Conservation (phyloP, 106 monocot genomes). For the Acanthochlamys bracteata region DNA sequence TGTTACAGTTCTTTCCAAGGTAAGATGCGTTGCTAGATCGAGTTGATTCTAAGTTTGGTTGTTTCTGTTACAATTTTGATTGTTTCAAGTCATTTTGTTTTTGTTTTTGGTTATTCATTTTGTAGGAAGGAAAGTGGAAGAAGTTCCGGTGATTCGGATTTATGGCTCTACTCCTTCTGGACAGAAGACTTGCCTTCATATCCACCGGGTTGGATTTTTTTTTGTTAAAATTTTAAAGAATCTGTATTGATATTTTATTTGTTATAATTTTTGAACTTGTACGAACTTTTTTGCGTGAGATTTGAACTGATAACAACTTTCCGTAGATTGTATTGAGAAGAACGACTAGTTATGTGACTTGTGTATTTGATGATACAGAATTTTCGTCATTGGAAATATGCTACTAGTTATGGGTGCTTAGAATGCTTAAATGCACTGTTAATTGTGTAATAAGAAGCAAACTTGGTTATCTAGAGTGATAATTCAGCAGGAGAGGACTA, state of each 20-base stretch:
- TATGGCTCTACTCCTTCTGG: constrained; percentile 82
- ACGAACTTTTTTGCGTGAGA: not conserved
- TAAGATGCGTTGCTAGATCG: not conserved
- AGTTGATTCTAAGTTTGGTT: not conserved
- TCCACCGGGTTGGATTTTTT: constrained; percentile 55
- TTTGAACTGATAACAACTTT: not conserved
- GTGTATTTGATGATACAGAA: not conserved
- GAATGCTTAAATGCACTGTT: too few relatives aligned
- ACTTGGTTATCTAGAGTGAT: too few relatives aligned
- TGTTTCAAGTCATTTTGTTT: not conserved
- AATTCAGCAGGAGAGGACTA: too few relatives aligned
- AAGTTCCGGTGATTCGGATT: constrained; percentile 82
- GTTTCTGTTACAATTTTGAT: not conserved
- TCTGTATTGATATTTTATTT: not conserved
- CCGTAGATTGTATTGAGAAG: not conserved
- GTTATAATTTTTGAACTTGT: not conserved
- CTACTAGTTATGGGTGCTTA: too few relatives aligned
- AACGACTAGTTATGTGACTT: too few relatives aligned
- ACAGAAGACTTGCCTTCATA: constrained; percentile 90
- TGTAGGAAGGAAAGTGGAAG: constrained; percentile 56
- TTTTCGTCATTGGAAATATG: not conserved
- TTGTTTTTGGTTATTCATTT: not conserved
- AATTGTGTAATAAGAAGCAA: too few relatives aligned
- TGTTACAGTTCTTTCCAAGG: constrained; percentile 69
- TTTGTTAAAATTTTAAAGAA: constrained; percentile 1